Percentiles rank a stretch among this genome's conserved stretches.
Evolutionary conservation across 2,329 filamentous ascomycete species (phyloP).

Genomic region (Massarina eburnea): DNA sequence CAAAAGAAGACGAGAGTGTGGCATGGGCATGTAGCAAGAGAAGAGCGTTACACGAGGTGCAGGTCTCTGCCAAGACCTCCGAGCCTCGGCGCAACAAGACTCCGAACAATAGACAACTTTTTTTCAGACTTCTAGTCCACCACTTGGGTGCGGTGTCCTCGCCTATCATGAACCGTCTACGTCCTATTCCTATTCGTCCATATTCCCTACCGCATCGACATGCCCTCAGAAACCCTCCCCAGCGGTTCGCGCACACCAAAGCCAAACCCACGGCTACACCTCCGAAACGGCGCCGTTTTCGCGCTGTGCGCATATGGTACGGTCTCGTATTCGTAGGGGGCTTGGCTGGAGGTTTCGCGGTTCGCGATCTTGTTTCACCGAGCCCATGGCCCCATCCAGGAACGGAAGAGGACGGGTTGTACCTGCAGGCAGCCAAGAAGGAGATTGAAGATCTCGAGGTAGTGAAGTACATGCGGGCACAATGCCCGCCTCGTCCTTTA

Average conservation of each 20-base stretch:
- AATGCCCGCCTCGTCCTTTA: constrained; percentile 26
- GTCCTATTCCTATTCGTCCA: constrained; percentile 1
- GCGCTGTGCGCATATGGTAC: constrained; percentile 36
- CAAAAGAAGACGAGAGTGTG: no score
- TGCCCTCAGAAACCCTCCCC: background rate
- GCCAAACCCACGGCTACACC: constrained; percentile 1
- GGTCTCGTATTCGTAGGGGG: constrained; percentile 29
- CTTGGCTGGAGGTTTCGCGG: constrained; percentile 23
- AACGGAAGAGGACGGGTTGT: constrained; percentile 29
- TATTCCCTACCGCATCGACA: background rate
- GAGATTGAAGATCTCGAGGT: constrained; percentile 37
- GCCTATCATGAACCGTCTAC: constrained; percentile 21
- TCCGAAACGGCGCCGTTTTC: constrained; percentile 23
- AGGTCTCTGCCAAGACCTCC: constrained; percentile 24
- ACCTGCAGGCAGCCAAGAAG: constrained; percentile 24
- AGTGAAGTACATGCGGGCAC: constrained; percentile 33
- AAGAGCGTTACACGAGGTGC: background rate
- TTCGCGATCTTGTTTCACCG: constrained; percentile 29
- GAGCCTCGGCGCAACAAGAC: constrained; percentile 25
- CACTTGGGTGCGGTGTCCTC: background rate
- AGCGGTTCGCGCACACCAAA: constrained; percentile 3
- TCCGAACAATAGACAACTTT: constrained; percentile 5
- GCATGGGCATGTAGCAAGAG: background rate
- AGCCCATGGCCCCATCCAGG: constrained; percentile 29
- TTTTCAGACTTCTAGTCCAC: constrained; percentile 5